Percentiles rank a stretch among this genome's conserved stretches.
Evolutionary conservation across 148 eudicot genomes (phyloP).

Genomic region (Chenopodium berlandieri): DNA sequence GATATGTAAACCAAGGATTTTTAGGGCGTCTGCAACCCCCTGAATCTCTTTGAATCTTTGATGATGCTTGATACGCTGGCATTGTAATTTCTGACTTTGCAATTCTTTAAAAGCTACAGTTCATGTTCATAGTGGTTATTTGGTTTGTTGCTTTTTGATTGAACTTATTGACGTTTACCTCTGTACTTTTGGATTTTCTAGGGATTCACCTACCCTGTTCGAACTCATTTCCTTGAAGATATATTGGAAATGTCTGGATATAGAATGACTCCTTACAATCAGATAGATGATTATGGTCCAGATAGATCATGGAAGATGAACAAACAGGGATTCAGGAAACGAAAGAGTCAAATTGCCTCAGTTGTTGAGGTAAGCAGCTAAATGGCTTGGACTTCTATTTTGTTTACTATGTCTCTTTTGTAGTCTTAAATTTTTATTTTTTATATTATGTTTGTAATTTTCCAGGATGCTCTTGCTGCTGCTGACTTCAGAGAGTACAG

Average conservation of each 20-base stretch:
- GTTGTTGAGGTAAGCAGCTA: constrained; percentile 70
- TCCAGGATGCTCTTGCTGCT: constrained; percentile 74
- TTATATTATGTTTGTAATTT: neutral
- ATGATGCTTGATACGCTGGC: neutral
- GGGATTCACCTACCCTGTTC: constrained; percentile 96
- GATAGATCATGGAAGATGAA: constrained; percentile 90
- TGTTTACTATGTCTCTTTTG: constrained; percentile 9
- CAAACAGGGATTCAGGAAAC: constrained; percentile 81
- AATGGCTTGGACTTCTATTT: constrained; percentile 9
- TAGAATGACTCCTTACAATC: constrained; percentile 74
- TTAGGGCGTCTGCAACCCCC: neutral
- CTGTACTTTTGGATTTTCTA: constrained; percentile 29
- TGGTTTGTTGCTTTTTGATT: constrained; percentile 5
- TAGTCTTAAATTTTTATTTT: neutral
- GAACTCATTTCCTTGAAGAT: constrained; percentile 77
- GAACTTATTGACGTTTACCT: constrained; percentile 7
- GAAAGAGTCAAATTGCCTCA: constrained; percentile 92
- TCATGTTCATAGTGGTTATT: constrained; percentile 6
- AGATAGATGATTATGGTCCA: constrained; percentile 90
- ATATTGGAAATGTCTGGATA: constrained; percentile 81
- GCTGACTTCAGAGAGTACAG: constrained; percentile 73
- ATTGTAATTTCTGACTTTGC: neutral
- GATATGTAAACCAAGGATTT: neutral
- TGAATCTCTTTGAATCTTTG: neutral
- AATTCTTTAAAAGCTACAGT: neutral